Percentiles rank a stretch among this genome's conserved stretches.
These are phyloP conservation scores for Hanseniaspora nectarophila DNA, from an alignment of 805 yeast species.

Conservation along the genomic window DNA sequence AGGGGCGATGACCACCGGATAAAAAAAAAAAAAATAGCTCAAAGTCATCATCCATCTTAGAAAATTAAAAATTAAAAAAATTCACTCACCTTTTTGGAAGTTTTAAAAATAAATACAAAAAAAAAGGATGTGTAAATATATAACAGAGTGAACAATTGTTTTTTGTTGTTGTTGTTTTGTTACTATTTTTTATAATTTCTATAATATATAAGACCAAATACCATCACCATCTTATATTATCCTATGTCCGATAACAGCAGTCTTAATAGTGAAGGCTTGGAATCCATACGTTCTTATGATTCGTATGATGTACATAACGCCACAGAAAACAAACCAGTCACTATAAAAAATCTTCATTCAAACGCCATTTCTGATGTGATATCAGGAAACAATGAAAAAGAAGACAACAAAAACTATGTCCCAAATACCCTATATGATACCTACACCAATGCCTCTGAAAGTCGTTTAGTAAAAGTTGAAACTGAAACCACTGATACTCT, in stretches of 20 bases:
- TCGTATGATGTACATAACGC: slow-evolving; percentile 17
- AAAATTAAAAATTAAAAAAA: too few relatives aligned
- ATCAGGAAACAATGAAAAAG: neutral
- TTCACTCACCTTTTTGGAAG: too few relatives aligned
- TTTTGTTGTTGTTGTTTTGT: too few relatives aligned
- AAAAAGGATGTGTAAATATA: too few relatives aligned
- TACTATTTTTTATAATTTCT: too few relatives aligned
- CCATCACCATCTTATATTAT: too few relatives aligned
- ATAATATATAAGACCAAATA: neutral
- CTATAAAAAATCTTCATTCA: slow-evolving; percentile 2
- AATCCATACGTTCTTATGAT: slow-evolving; percentile 16
- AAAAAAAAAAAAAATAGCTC: too few relatives aligned
- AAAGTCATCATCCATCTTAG: too few relatives aligned
- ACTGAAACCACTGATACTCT: slow-evolving; percentile 70
- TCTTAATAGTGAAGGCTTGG: neutral
- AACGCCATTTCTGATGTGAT: slow-evolving; percentile 2
- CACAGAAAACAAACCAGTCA: slow-evolving; percentile 11
- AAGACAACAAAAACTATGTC: neutral
- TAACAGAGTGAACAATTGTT: too few relatives aligned
- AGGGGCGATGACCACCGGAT: too few relatives aligned
- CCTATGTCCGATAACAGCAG: neutral
- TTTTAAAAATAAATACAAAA: too few relatives aligned
- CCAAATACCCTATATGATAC: slow-evolving; percentile 27
- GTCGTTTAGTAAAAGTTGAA: slow-evolving; percentile 3
- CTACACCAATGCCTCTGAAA: slow-evolving; percentile 24